Conservation (phyloP, 1,284 basidiomycete genomes). For the Malassezia psittaci region DNA sequence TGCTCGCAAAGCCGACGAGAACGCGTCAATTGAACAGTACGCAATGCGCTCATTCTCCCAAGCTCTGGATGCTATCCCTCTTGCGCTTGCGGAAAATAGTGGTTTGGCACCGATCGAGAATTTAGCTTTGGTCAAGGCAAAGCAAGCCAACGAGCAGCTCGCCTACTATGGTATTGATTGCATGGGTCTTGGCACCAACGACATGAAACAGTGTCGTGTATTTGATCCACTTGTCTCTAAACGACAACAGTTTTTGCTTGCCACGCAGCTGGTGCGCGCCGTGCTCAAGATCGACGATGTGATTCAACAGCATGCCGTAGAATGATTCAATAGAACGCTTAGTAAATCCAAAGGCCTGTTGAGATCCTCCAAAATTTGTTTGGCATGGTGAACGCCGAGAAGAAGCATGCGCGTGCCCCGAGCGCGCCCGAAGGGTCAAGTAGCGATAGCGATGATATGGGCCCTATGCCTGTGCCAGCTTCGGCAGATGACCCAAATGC, state of each 20-base stretch:
- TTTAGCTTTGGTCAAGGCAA: constrained; percentile 81
- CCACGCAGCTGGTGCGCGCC: constrained; percentile 68
- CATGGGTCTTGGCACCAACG: constrained; percentile 60
- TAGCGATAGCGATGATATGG: constrained; percentile 13
- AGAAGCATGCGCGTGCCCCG: neutral
- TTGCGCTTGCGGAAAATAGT: constrained; percentile 94
- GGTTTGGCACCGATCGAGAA: constrained; percentile 93
- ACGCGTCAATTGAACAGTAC: constrained; percentile 94
- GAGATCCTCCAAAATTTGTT: neutral
- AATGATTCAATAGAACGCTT: constrained; percentile 2
- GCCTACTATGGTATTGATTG: constrained; percentile 88
- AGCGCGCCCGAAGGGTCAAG: neutral
- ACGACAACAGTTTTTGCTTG: constrained; percentile 87
- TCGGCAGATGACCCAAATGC: neutral
- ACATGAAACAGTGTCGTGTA: constrained; percentile 95
- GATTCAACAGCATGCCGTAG: constrained; percentile 21
- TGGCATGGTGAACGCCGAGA: neutral
- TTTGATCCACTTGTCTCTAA: constrained; percentile 96
- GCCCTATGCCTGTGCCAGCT: constrained; percentile 11
- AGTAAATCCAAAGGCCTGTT: neutral
- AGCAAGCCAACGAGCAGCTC: constrained; percentile 79
- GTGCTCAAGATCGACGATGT: constrained; percentile 49
- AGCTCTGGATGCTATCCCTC: constrained; percentile 81
- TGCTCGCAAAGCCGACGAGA: constrained; percentile 83
- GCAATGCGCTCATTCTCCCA: constrained; percentile 96